Evolutionary conservation across 345 rosid species (phyloP), one percentile per base, ranked within the genome.

Genomic region (Euphorbia lathyris): DNA sequence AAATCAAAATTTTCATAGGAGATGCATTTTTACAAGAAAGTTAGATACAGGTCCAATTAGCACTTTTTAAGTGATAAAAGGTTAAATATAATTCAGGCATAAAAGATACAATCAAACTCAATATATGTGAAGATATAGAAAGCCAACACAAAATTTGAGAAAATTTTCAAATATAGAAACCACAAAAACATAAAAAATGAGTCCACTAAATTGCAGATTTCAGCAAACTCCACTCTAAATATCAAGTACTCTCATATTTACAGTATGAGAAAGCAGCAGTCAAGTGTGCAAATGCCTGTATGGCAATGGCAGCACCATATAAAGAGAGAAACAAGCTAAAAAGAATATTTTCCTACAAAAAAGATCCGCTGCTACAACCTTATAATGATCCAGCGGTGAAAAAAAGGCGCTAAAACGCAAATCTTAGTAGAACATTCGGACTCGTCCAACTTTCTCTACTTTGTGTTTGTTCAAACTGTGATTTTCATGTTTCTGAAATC

Each of bases 181-280:
- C 78, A 71, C 72, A 78, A 72, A 53, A 67, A 69, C 75, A 51
- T 58, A 53, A 47, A 69, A 74, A 58, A 72, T 27, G 79, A 68
- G 76, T 60, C 75, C 74, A 68, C 73, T 70, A 50, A 40, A 40
- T 40, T 40, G 43, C 43, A 47, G 67, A 60, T 68, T 71, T 78
- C 68, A 74, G 78, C 86, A 84, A 80, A 74, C 82, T 82, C 75
- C 85, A 82, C 73, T 78, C 78, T 68, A 79, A 74, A 79, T 78
- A 76, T 76, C 72, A 69, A 68, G 58, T 66, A 73, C 80, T 81
- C 87, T 73, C 83, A 76, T 83, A 83, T 87, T 78, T 85, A 87
- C 91, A 87, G 86, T 84, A 83, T 81, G 81, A 77, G 78, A 80
- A 81, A 76, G 51, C 70, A 73, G 70, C 81, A 74, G 82, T 83